These are phyloP conservation scores for Dendryphion nanum DNA, from an alignment of 2,329 filamentous ascomycete species.

Conservation along the genomic window DNA sequence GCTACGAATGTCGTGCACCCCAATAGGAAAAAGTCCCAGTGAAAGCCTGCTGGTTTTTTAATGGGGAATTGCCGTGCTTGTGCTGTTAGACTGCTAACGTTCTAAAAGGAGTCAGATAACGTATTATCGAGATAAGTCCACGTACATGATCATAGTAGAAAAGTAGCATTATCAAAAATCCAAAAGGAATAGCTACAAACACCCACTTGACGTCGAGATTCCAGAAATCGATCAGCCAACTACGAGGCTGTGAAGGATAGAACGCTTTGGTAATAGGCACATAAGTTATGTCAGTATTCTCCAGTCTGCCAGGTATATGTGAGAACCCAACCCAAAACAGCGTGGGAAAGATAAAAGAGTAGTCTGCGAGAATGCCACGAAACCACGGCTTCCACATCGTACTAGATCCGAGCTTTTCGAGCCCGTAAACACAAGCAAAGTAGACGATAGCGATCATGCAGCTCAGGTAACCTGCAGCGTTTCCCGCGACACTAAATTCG, in stretches of 20 bases:
- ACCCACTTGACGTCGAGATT: conserved; percentile 1
- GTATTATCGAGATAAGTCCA: neutral
- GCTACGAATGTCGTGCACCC: conserved; percentile 54
- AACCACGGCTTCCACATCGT: conserved; percentile 46
- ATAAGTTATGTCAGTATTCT: conserved; percentile 40
- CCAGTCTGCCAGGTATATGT: conserved; percentile 50
- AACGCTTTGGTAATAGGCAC: conserved; percentile 48
- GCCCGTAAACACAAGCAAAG: conserved; percentile 50
- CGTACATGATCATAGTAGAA: conserved; percentile 58
- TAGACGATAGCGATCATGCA: conserved; percentile 53
- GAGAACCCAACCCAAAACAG: conserved; percentile 56
- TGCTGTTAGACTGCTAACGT: conserved; percentile 53
- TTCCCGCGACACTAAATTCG: conserved; percentile 45
- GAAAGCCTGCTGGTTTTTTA: conserved; percentile 55
- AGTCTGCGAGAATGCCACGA: conserved; percentile 52
- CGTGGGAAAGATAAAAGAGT: conserved; percentile 48
- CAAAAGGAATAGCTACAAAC: conserved; percentile 33
- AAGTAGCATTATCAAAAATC: conserved; percentile 51
- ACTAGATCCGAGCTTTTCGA: conserved; percentile 51
- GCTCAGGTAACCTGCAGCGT: conserved; percentile 48
- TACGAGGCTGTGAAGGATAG: conserved; percentile 45
- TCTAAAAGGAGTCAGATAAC: conserved; percentile 22
- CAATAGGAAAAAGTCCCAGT: conserved; percentile 59
- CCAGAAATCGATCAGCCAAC: conserved; percentile 44
- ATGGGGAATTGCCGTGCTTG: conserved; percentile 54